Evolutionary conservation across 2,329 filamentous ascomycete genomes (phyloP), one percentile per base, ranked within the genome.

Genomic region (Aspergillus calidoustus): DNA sequence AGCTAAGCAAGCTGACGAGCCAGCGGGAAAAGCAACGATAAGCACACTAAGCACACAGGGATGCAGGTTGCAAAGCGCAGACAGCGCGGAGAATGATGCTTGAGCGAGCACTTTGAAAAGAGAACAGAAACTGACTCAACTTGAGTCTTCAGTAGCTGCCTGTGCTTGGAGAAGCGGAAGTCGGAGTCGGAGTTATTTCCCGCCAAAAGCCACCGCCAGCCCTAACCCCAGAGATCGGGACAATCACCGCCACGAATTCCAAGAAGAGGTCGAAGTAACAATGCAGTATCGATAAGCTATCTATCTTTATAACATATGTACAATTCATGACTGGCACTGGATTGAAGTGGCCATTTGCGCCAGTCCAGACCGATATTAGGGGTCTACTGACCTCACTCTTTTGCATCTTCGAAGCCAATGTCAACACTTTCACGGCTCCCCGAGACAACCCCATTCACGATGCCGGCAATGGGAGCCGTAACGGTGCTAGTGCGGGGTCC

Each of bases 381-480:
- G 41, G 43, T 25, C 31, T 17, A 57, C n/a, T 48, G 41, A 49
- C n/a, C 41, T 34, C 8, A 34, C 34, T 52, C 58, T 41, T 50
- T 22, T 50, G 59, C 34, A n/a, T 54, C 53, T 28, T 51, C 53
- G 38, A 46, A 25, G 31, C 31, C 31, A 44, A 44, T 47, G 17
- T 22, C 44, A 22, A 54, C 48, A 11, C 3, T 4, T 23, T 28
- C 22, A 15, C n/a, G 28, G 22, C 34, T 44, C 56, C 60, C 66
- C n/a, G 67, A 63, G 7, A 59, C 63, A 34, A 61, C 55, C 22
- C 71, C 68, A 31, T 65, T 66, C 8, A 72, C 61, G 22, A 65
- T 64, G 30, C 69, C 60, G 34, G 63, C 61, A 28, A 71, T 64
- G 22, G 67, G 61, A 28, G 64, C 57, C 54, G 61, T 63, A 19